Base-by-base conservation (phyloP, 2,329 filamentous ascomycete species). In the Zarea fungicola region DNA sequence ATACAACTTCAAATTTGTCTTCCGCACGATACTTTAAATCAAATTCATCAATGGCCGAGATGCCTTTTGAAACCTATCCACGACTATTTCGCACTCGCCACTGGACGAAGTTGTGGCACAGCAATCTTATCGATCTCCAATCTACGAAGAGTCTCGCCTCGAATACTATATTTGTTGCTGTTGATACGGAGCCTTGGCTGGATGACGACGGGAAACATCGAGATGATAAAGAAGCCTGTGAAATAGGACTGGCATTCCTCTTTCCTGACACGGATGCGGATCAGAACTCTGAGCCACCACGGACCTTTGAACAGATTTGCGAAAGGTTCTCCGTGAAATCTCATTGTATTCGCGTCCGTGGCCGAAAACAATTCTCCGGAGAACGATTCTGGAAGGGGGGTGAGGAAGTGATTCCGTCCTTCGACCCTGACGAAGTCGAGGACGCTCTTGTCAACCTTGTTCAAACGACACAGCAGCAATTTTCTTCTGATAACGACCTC, bases 131-230 rank as follows among this genome's bases (percentile, higher is more conserved):
- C 14, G n/a, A 32, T 39, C 31, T 49, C 18, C 14, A 43, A 21
- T 4, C 40, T 35, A 37, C 32, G 32, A 49, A 39, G n/a, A 26
- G 31, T 1, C 13, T 37, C n/a, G 34, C 40, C 11, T 3, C 25
- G 9, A 43, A 25, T 7, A 49, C 40, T 14, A 44, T 39, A 13
- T 43, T 49, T 36, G 47, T 44, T 14, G 47, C 40, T 18, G 13
- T 49, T 14, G 40, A 49, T 22, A 49, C 40, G 14, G 47, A 49
- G 19, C 40, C 47, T 22, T 43, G 40, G 47, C 18, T 7, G 32
- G 32, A 29, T 25, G 23, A 26, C 16, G 21, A 19, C 11, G 46
- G 31, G n/a, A 35, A 35, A 13, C 36, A 29, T 5, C 10, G 7
- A n/a, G 39, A 41, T 29, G 37, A 36, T 6, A 48, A 21, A 29